Evolutionary conservation across 495 filamentous ascomycete genomes (phyloP), one percentile per base, ranked within the genome.

Genomic region (Penicillium cosmopolitanum): DNA sequence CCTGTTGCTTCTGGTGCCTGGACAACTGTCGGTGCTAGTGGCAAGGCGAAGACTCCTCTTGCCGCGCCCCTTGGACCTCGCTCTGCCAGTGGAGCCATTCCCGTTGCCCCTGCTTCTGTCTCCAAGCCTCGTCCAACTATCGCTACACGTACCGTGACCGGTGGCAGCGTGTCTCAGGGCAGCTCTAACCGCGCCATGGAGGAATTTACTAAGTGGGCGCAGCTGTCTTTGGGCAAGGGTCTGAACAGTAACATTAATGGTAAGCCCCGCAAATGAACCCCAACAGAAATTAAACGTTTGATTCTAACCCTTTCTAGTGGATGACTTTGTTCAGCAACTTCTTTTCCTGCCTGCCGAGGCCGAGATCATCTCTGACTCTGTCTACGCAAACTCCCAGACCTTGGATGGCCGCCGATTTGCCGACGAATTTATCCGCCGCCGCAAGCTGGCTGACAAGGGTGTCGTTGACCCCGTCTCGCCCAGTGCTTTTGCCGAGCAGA

Each of bases 1-100:
- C 67, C 62, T 5, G 40, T 33, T 42, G 38, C 51, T 25, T 77
- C 79, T 52, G 81, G 88, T 40, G 93, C 92, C 18, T 98, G 96
- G 96, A 94, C 92, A 34, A 98, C 93, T 0, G 95, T 98, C 44
- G 96, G 96, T n/a, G 91, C 93, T 13, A 85, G 92, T 57, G 95
- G 95, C 5, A 98, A 97, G 76, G 82, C 88, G 34, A 98, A 96
- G 80, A 78, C 85, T 16, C 84, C 86, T 1, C 83, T 84, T 13
- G 80, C 80, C n/a, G 77, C 80, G 15, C 75, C 84, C 50, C 67
- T 80, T 18, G 82, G 85, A 33, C 80, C 76, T 23, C 84, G 89
- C 12, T 78, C 87, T 3, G 74, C 81, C 13, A 88, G 85, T 61
- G 76, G 77, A 60, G 71, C 73, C 7, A 57, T 76, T 19, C 76